phyloP scores from a whole-genome alignment of 352 stramenopile species.

The Phytophthora pinifolia region DNA sequence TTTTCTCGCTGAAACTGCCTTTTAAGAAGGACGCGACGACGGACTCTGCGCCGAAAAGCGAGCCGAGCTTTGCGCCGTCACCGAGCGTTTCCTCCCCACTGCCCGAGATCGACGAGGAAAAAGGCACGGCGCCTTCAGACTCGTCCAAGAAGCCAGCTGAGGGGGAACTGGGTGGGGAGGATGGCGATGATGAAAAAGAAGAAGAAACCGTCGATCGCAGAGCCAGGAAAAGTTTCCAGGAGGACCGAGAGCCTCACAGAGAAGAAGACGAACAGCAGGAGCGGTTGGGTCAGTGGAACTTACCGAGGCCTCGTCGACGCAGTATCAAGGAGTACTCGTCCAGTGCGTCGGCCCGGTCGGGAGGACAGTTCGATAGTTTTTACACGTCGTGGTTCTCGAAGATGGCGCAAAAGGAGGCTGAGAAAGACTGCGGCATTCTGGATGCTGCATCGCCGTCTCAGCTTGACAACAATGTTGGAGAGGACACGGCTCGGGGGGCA shows the following conservation, averaged over 20 bases:
- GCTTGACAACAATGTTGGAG: neutral
- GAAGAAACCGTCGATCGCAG: conserved; percentile 13
- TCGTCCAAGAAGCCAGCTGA: conserved; percentile 11
- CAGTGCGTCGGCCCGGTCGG: conserved; percentile 40
- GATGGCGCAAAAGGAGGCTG: conserved; percentile 43
- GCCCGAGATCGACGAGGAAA: conserved; percentile 31
- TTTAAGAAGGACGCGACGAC: conserved; percentile 45
- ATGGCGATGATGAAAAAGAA: conserved; percentile 54
- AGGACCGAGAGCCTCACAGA: conserved; percentile 34
- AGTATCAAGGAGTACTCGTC: conserved; percentile 44
- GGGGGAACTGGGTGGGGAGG: conserved; percentile 42
- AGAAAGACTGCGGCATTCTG: conserved; percentile 14
- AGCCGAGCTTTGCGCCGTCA: conserved; percentile 27
- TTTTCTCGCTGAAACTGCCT: conserved; percentile 51
- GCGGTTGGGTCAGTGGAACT: conserved; percentile 73
- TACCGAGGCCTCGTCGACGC: conserved; percentile 47
- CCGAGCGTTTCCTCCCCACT: conserved; percentile 25
- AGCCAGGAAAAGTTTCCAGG: conserved; percentile 27
- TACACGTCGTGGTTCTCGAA: conserved; percentile 76
- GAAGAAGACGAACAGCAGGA: conserved; percentile 54
- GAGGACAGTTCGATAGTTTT: conserved; percentile 66
- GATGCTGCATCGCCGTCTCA: neutral
- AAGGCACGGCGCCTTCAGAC: neutral
- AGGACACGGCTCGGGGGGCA: conserved; percentile 1
- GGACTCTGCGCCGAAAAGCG: conserved; percentile 22